phyloP scores from a whole-genome alignment of 2,329 filamentous ascomycete genomes.

The Trichoderma sp. region DNA sequence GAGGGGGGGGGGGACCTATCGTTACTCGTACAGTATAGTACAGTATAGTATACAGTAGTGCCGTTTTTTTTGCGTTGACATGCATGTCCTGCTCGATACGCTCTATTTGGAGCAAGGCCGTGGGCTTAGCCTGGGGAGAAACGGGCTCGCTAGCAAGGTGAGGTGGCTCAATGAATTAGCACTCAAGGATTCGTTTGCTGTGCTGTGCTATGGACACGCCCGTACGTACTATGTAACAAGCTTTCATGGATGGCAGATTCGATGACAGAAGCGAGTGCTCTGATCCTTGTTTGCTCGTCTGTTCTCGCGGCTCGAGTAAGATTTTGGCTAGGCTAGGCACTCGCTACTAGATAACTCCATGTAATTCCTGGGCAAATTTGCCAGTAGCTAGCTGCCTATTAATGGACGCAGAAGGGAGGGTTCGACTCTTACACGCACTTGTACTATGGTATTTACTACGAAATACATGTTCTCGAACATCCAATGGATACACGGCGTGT shows the following conservation, averaged over 20 bases:
- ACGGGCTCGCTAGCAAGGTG: background rate
- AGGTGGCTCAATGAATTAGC: background rate
- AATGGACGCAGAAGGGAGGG: background rate
- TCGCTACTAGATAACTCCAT: background rate
- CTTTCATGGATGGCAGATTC: background rate
- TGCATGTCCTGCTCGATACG: background rate
- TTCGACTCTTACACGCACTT: background rate
- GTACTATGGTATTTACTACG: background rate
- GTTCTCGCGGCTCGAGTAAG: background rate
- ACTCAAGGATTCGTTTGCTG: background rate
- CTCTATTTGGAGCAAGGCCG: background rate
- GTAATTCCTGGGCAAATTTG: background rate
- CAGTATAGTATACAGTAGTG: too few relatives aligned
- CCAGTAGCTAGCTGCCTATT: background rate
- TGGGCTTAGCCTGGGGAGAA: background rate
- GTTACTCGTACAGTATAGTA: background rate
- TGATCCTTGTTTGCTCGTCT: background rate
- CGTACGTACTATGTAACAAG: background rate
- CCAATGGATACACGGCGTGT: background rate
- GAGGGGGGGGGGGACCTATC: background rate
- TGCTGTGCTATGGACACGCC: slow-evolving; percentile 1
- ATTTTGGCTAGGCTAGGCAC: background rate
- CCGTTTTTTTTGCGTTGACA: background rate
- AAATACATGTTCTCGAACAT: background rate
- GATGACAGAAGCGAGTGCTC: background rate